Base-by-base conservation (phyloP, 1,284 basidiomycete species). In the Cryptococcus sp. region DNA sequence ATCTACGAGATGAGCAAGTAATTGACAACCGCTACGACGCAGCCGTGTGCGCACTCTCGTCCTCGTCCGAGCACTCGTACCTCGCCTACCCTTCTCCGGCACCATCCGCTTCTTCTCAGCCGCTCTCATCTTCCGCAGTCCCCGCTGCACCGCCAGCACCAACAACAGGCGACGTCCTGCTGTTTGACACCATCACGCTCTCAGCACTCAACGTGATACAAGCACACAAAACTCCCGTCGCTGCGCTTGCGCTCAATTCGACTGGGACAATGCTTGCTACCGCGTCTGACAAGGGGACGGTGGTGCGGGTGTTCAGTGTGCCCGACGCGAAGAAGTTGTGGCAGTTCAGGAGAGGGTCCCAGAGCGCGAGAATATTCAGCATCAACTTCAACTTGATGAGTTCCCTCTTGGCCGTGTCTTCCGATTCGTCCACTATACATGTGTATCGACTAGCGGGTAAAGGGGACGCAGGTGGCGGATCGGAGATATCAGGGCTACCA, bases 1-100 rank as follows among this genome's bases (percentile, higher is more conserved):
- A 35, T 8, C 30, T 35, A 35, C 30, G 13, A 13, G 30, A 35
- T 10, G 8, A 35, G 7, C 30, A 10, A 35, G 30, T 35, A 13
- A 8, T 35, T 35, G 13, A 35, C 30, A 35, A 35, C 8, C 8
- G 3, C 2, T 35, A 10, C 13, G 30, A 13, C 38, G 23, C 69
- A 94, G 93, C 93, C 23, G 93, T 99, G 70, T 94, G 93, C 75
- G 90, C 94, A 0, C 85, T 99, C 11, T 93, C 93, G 0, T 92
- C 95, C 0, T 91, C 89, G n/a, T 88, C 92, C n/a, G 94, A 98
- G 58, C 88, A 86, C 68, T 94, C 92, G 25, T 97, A 91, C 80
- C 87, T 99, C 56, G 95, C 93, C 23, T 99, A 98, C 77, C 94
- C 96, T 0, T 92, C 92, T 0, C 93, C 93, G 0, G 87, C 96